Evolutionary conservation across 2,329 filamentous ascomycete species (phyloP), one percentile per base, ranked within the genome.

Genomic region (Exophiala sideris): DNA sequence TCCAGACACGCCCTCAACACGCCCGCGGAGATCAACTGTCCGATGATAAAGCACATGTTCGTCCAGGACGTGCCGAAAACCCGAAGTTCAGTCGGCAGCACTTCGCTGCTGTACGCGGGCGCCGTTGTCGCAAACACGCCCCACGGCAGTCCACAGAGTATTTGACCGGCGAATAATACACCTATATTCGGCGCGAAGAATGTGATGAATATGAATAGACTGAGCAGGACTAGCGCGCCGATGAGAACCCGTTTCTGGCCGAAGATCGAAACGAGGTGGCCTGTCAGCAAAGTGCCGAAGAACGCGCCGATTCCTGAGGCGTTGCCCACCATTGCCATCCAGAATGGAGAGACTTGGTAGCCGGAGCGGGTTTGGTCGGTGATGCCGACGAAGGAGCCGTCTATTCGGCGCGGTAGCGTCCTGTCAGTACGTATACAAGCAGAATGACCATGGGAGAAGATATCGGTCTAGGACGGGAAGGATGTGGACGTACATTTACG

Each of bases 1-100:
- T 50, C 50, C 7, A 52, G 33, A 34, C 52, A 57, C 3, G 50
- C 53, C 24, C 53, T 38, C 14, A 68, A 53, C 29, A 70, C 64
- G 5, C 66, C 67, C 0, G 65, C 66, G 1, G 65, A 66, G 29
- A 71, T 63, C 10, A 72, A 57, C 34, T 68, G 67, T 24, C 41
- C 41, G 2, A 66, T 61, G 36, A 51, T 56, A 32, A 53, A 59
- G 36, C 53, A 49, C 50, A 57, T 51, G 7, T 57, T 54, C 6
- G 41, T 40, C 32, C 42, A 58, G 10, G 48, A 45, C 11, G 52
- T 56, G 10, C 56, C 40, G 40, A 56, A 58, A 2, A 52, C 45
- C 3, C 59, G 51, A 7, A 62, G 48, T 5, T 40, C 51, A 42
- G 60, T 38, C 10, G 59, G 59, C 5, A 60, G 34, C n/a, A 54